A percentile compares a stretch with the other conserved stretches of the same genome.
Conservation (phyloP, 2,329 filamentous ascomycete genomes). For the Fusarium keratoplasticum region DNA sequence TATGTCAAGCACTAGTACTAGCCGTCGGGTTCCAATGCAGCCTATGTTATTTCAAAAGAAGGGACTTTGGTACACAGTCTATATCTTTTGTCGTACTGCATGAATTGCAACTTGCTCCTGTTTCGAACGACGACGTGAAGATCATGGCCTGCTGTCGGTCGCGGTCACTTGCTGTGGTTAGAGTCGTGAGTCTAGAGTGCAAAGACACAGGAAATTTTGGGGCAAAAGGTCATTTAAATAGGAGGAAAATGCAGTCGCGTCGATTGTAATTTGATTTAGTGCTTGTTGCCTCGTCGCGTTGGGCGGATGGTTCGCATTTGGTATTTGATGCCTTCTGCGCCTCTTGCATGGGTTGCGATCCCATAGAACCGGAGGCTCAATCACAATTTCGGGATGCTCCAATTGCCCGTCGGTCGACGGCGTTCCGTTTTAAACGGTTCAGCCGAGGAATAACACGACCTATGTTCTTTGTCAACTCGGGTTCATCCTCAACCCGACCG, state of each 20-base stretch:
- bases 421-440: not conserved
- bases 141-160: not conserved
- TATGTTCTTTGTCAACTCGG: not conserved
- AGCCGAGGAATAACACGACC: not conserved
- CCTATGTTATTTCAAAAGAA: not conserved
- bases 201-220: not conserved
- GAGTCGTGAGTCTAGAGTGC: not conserved
- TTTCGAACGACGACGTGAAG: not conserved
- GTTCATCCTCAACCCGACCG: conserved; percentile 28
- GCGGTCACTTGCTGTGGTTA: not conserved
- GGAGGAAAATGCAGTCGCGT: conserved; percentile 1
- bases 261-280: conserved; percentile 25
- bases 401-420: not conserved
- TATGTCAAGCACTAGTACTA: not conserved
- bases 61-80: not conserved
- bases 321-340: conserved; percentile 26
- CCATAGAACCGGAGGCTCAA: not conserved
- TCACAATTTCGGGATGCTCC: not conserved
- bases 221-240: conserved; percentile 31
- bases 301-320: conserved; percentile 28
- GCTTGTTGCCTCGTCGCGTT: conserved; percentile 27
- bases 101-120: not conserved
- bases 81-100: not conserved
- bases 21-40: not conserved
- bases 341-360: conserved; percentile 34